phyloP scores from a whole-genome alignment of 306 rosid genomes.

The Vigna trinervia region DNA sequence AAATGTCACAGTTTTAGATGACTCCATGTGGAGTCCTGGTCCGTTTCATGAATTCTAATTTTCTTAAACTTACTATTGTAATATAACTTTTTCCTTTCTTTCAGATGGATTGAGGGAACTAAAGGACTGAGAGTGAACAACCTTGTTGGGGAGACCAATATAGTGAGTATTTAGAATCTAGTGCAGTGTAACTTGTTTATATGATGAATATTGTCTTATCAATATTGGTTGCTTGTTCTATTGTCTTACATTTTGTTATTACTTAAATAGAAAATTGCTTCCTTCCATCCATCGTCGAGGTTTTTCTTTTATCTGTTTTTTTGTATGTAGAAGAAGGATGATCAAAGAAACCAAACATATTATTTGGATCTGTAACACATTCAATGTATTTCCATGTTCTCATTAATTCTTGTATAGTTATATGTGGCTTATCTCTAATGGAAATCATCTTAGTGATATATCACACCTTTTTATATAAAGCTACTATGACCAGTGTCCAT shows the following conservation, averaged over 20 bases:
- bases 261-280: slow-evolving; percentile 42
- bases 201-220: not conserved
- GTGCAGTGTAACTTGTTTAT: not conserved
- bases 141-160: slow-evolving; percentile 71
- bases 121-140: slow-evolving; percentile 67
- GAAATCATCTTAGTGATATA: slow-evolving; percentile 19
- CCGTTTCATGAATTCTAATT: slow-evolving; percentile 3
- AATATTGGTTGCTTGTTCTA: too few relatives aligned
- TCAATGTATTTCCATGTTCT: slow-evolving; percentile 11
- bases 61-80: slow-evolving; percentile 3
- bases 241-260: too few relatives aligned
- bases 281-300: slow-evolving; percentile 82
- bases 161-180: slow-evolving; percentile 61
- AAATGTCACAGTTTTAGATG: slow-evolving; percentile 12
- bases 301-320: slow-evolving; percentile 14
- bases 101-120: slow-evolving; percentile 66
- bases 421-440: slow-evolving; percentile 8
- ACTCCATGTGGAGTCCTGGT: slow-evolving; percentile 20
- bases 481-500: slow-evolving; percentile 12
- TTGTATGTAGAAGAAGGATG: not conserved
- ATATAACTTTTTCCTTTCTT: slow-evolving; percentile 11
- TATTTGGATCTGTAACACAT: slow-evolving; percentile 34
- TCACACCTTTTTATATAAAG: slow-evolving; percentile 9
- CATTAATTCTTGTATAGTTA: not conserved
- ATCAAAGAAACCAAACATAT: too few relatives aligned